Conservation (phyloP, 2,329 filamentous ascomycete species). For the Alternaria atra region DNA sequence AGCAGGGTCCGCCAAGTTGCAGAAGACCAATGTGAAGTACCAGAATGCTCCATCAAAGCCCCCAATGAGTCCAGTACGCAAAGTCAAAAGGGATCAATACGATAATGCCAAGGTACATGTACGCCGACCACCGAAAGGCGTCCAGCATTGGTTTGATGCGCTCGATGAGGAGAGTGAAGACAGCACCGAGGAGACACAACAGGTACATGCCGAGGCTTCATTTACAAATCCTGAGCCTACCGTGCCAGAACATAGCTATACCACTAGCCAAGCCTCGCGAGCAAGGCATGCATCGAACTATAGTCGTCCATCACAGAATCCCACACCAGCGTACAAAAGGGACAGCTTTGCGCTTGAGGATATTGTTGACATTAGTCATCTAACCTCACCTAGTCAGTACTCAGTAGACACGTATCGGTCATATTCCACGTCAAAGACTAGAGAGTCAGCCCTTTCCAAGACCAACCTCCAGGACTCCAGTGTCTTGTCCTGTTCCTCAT, state of each 20-base stretch:
- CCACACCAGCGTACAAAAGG: constrained; percentile 22
- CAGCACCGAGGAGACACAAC: constrained; percentile 26
- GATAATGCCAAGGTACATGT: constrained; percentile 59
- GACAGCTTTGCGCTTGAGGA: constrained; percentile 35
- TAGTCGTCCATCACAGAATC: constrained; percentile 24
- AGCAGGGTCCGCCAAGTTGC: constrained; percentile 23
- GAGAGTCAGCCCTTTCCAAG: constrained; percentile 43
- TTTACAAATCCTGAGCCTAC: constrained; percentile 6
- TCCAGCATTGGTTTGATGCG: constrained; percentile 62
- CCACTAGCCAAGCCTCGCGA: constrained; percentile 27
- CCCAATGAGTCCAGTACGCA: constrained; percentile 36
- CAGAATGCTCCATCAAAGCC: constrained; percentile 23
- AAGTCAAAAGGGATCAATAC: constrained; percentile 50
- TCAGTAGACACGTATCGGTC: constrained; percentile 41
- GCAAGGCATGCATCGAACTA: constrained; percentile 13
- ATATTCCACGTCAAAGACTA: constrained; percentile 41
- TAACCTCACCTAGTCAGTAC: constrained; percentile 43
- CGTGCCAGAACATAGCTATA: constrained; percentile 29
- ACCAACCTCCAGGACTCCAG: constrained; percentile 51
- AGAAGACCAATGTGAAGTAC: constrained; percentile 36
- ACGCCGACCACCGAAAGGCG: constrained; percentile 57
- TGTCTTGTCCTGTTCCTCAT: constrained; percentile 53
- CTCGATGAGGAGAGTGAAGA: constrained; percentile 54
- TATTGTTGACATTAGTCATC: constrained; percentile 29
- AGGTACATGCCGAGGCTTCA: constrained; percentile 22